A percentile compares a stretch with the other conserved stretches of the same genome.
Evolutionary conservation across 305 asterid genomes (phyloP).

Genomic region (Plantago coronopus): DNA sequence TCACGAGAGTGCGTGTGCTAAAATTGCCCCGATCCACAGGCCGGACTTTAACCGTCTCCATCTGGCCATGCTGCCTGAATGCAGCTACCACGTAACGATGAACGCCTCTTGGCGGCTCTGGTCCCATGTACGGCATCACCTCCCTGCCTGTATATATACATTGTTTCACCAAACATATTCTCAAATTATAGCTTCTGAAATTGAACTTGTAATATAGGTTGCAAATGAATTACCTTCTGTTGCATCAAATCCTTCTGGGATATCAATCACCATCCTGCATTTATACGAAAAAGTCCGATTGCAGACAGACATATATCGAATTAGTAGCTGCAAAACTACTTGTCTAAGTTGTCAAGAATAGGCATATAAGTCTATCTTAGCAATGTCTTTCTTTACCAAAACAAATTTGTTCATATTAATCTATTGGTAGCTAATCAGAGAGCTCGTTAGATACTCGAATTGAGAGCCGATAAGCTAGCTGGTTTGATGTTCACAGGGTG

Average conservation of each 20-base stretch:
- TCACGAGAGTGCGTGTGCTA: slow-evolving; percentile 36
- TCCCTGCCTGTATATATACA: slow-evolving; percentile 33
- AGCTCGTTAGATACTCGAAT: too few species aligned
- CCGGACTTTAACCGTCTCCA: slow-evolving; percentile 21
- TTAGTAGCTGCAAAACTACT: too few species aligned
- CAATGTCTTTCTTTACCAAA: too few species aligned
- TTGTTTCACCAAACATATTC: neutral
- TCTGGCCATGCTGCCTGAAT: slow-evolving; percentile 33
- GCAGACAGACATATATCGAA: too few species aligned
- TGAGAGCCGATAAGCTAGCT: too few species aligned
- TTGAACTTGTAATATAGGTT: too few species aligned
- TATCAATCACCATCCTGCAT: slow-evolving; percentile 45
- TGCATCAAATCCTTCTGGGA: slow-evolving; percentile 39
- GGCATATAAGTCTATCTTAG: too few species aligned
- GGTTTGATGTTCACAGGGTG: too few species aligned
- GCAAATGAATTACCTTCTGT: slow-evolving; percentile 28
- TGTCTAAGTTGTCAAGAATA: too few species aligned
- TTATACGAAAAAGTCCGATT: neutral
- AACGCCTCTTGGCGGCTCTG: slow-evolving; percentile 41
- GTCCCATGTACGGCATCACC: slow-evolving; percentile 38
- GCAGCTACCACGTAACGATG: slow-evolving; percentile 42
- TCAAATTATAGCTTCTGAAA: too few species aligned
- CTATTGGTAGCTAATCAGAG: too few species aligned
- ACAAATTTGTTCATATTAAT: too few species aligned
- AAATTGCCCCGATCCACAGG: slow-evolving; percentile 32